Base-by-base conservation (phyloP, 441 rosid genomes). In the Aleurites moluccanus region DNA sequence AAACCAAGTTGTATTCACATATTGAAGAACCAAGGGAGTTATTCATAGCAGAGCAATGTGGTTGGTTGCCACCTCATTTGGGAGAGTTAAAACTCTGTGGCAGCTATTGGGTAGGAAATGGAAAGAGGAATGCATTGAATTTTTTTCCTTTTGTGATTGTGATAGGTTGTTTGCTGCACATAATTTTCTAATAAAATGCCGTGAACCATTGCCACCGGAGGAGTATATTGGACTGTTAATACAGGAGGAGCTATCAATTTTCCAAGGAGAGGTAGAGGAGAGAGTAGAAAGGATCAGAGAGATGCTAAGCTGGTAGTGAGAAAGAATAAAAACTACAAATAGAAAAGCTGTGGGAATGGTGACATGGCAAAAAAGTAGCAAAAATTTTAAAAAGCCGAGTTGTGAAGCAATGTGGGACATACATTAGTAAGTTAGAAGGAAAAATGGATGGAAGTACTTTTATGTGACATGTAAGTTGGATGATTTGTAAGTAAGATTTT, bases 101-200 rank as follows among this genome's bases (percentile, higher is more conserved):
- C 71, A 74, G 80, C 89, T 91, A 67, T 83, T 93, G 50, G 83
- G 83, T 6, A 77, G 42, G 84, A 88, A 76, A 20, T 93, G 93
- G 93, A 88, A 86, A 80, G 89, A 81, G 74, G 93, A 87, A 33
- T 73, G 83, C 3, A 16, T 83, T 2, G 90, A 90, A 76, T n/a
- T 88, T 82, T 73, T 70, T 90, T 59, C 95, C 95, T 0, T 84
- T 88, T 52, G 89, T 90, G 4, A 82, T 92, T 38, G 87, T 88
- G 30, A 85, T 86, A 2, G 81, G 86, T 1, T 90, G 97, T 80
- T 79, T 92, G 82, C 71, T 92, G 81, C n/a, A n/a, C 93, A 92
- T 81, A 89, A 92, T 62, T 91, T 88, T 83, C 80, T 92, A 71
- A 84, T 86, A 67, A 78, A 84, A 74, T 82, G 74, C 56, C 74